Base-by-base conservation (phyloP, 352 stramenopile species). In the Pythium folliculosum region DNA sequence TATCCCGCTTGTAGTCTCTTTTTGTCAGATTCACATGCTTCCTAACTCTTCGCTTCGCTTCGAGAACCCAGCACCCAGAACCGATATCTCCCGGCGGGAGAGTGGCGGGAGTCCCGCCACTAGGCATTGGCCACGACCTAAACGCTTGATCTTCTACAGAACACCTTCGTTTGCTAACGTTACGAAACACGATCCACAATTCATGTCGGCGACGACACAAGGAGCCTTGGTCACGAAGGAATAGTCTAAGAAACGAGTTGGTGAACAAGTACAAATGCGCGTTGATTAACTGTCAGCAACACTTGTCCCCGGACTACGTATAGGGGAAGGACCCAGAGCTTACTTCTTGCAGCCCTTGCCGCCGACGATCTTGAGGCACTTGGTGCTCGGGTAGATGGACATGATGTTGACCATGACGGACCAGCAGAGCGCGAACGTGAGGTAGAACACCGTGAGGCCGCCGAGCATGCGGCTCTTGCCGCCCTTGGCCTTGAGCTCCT, bases 361-460 rank as follows among this genome's bases (percentile, higher is more conserved):
- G 23, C 48, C 48, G 13, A 54, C 48, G 5, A 54, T 35, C 48
- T 54, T 54, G 22, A 37, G 23, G 48, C 48, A 54, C 48, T 54
- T 54, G 48, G 48, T 54, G 48, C 48, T 54, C 48, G 48, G 48
- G 48, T 54, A 54, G 23, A 54, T 54, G 5, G 48, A 54, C 48
- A 54, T 38, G 48, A 54, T 37, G 48, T 54, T 54, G 48, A 37
- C 48, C 48, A 54, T 54, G 22, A 54, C 23, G 22, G 48, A 54
- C 48, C 48, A 54, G 22, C 22, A 35, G 22, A 54, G 48, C 13
- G 48, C 48, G 19, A 54, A 54, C 22, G 21, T n/a, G 48, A 54
- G 48, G 48, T 54, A 54, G 21, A 54, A 32, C 8, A 54, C 23
- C 22, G 48, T 54, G 23, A 54, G 1, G 2, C 21, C 48, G 14